These are phyloP conservation scores for Acacia crassicarpa DNA, from an alignment of 306 rosid species.

Conservation along the genomic window DNA sequence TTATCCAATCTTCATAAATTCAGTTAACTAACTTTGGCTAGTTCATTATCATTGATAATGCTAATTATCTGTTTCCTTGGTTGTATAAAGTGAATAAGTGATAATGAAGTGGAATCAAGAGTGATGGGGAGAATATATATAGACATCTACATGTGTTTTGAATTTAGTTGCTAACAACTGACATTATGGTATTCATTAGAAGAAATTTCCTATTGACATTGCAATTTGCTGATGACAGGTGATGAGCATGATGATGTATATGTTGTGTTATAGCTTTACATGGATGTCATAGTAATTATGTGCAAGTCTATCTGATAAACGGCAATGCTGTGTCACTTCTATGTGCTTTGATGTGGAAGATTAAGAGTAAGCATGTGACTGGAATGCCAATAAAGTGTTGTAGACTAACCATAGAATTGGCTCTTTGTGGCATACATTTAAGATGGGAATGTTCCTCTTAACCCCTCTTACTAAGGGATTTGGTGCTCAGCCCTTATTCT, in stretches of 20 bases:
- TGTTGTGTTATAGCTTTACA: not conserved
- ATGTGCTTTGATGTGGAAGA: not conserved
- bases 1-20: not conserved
- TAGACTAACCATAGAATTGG: not conserved
- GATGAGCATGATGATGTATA: not conserved
- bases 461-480: not conserved
- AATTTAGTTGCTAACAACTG: not conserved
- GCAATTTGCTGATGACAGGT: not conserved
- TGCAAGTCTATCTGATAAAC: constrained; percentile 4
- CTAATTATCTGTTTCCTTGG: not conserved
- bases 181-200: not conserved
- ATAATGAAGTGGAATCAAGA: not conserved
- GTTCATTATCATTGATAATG: not conserved
- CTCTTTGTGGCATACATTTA: not conserved
- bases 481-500: not conserved
- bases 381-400: not conserved
- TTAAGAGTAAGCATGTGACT: not conserved
- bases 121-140: not conserved
- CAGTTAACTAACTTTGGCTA: not conserved
- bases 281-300: not conserved
- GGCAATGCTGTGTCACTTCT: not conserved
- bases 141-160: not conserved
- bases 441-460: not conserved
- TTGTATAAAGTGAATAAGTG: not conserved
- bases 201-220: not conserved